A percentile compares a stretch with the other conserved stretches of the same genome.
Evolutionary conservation across 2,329 filamentous ascomycete genomes (phyloP).

Genomic region (Talaromyces verruculosus): DNA sequence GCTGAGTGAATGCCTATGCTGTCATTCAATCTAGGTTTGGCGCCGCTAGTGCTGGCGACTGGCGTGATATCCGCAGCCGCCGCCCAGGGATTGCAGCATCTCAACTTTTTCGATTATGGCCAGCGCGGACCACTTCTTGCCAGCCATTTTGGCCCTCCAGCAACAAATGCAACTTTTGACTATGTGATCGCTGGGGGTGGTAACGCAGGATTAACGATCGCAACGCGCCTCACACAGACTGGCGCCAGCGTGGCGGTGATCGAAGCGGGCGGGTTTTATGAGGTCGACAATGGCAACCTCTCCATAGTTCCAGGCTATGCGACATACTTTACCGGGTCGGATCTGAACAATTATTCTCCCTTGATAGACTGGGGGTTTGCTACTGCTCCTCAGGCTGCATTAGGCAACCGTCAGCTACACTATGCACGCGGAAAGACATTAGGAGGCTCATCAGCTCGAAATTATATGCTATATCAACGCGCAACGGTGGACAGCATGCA

Average conservation of each 20-base stretch:
- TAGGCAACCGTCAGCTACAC: conserved; percentile 22
- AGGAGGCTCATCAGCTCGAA: conserved; percentile 26
- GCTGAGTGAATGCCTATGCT: background rate
- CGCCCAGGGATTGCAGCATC: background rate
- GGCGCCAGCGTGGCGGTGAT: conserved; percentile 11
- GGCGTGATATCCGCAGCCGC: background rate
- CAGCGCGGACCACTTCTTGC: conserved; percentile 12
- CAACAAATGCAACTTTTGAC: conserved; percentile 23
- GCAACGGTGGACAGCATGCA: conserved; percentile 34
- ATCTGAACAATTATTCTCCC: conserved; percentile 24
- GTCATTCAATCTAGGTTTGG: background rate
- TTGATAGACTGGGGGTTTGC: conserved; percentile 31
- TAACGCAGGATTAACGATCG: conserved; percentile 1
- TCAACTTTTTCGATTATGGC: conserved; percentile 4
- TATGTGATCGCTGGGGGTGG: conserved; percentile 9
- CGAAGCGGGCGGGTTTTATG: conserved; percentile 30
- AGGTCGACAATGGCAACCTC: conserved; percentile 35
- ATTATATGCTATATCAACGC: conserved; percentile 32
- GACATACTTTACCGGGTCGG: conserved; percentile 27
- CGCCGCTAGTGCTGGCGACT: background rate
- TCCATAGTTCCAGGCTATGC: conserved; percentile 30
- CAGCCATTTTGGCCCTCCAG: conserved; percentile 22
- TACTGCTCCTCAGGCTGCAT: conserved; percentile 26
- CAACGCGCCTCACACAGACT: conserved; percentile 28
- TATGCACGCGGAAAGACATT: conserved; percentile 32